These are phyloP conservation scores for Aureobasidium uvarum DNA, from an alignment of 2,329 filamentous ascomycete species.

Conservation along the genomic window DNA sequence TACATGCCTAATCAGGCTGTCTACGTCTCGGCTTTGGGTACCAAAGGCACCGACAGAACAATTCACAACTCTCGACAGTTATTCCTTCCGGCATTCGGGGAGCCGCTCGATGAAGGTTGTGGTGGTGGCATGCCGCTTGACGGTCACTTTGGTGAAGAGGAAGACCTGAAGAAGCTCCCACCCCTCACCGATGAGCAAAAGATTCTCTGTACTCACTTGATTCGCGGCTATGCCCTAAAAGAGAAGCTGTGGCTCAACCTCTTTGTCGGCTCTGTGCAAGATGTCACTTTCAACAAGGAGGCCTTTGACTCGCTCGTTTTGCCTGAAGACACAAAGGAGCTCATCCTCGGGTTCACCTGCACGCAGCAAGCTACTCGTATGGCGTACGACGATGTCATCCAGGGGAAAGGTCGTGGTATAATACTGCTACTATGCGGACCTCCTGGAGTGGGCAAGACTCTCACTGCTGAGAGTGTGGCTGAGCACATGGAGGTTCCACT, in stretches of 20 bases:
- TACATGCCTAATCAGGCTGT: slow-evolving; percentile 48
- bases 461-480: slow-evolving; percentile 52
- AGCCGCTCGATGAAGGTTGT: slow-evolving; percentile 28
- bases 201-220: slow-evolving; percentile 37
- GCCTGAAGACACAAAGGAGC: slow-evolving; percentile 48
- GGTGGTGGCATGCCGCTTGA: slow-evolving; percentile 39
- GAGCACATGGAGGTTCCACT: slow-evolving; percentile 53
- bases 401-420: slow-evolving; percentile 54
- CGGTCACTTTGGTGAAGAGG: slow-evolving; percentile 35
- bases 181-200: slow-evolving; percentile 37
- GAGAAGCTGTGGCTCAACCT: slow-evolving; percentile 47
- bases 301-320: slow-evolving; percentile 53
- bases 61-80: not conserved
- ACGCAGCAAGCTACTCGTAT: slow-evolving; percentile 43
- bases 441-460: slow-evolving; percentile 56
- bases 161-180: slow-evolving; percentile 31
- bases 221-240: slow-evolving; percentile 42
- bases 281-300: slow-evolving; percentile 47
- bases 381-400: slow-evolving; percentile 52
- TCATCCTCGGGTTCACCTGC: slow-evolving; percentile 50
- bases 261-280: slow-evolving; percentile 41
- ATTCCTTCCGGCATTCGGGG: not conserved
- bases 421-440: slow-evolving; percentile 53
- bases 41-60: slow-evolving; percentile 27
- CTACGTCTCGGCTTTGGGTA: slow-evolving; percentile 38